Base-by-base conservation (phyloP, 2,329 filamentous ascomycete species). In the Parafenestella ontariensis region DNA sequence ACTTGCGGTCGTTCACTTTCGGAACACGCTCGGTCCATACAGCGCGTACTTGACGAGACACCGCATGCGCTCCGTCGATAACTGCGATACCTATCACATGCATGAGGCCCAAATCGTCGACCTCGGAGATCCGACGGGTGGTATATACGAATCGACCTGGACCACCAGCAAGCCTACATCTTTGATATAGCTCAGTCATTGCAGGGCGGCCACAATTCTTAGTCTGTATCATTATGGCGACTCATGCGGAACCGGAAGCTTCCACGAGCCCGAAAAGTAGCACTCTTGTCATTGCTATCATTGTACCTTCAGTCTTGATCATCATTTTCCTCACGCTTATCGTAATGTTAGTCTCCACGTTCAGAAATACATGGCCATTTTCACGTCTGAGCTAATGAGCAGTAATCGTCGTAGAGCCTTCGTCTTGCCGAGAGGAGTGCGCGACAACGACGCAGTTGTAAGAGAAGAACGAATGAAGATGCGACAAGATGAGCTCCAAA, bases 281-380 rank as follows among this genome's bases (percentile, higher is more conserved):
- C 43, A 66, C 59, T 18, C 56, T 69, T 10, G 54, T 70, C 8
- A 55, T 76, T 37, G 69, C 66, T 0, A 70, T 75, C 33, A 61
- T 75, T 17, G 58, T 75, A 20, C 72, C 73, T 18, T 63, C 62
- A 1, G 55, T 74, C 17, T 66, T 73, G 47, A 65, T 72, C 11
- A 56, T 73, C n/a, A 48, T 70, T 3, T 54, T 76, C 5, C 18
- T 74, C 3, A 55, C 66, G 2, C 57, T 75, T 18, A 50, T 75
- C n/a, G 56, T 65, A 44, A 62, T 72, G 73, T 75, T 34, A 42
- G 70, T 56, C 9, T 24, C 13, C 36, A 20, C 15, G 10, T 21
- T n/a, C 28, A 37, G 18, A 5, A 15, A 26, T 3, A 29, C 8
- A 31, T 23, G 13, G 3, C 10, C 28, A 23, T 43, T 15, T 26